These are phyloP conservation scores for Spergularia marina DNA, from an alignment of 148 eudicot species.

Conservation along the genomic window DNA sequence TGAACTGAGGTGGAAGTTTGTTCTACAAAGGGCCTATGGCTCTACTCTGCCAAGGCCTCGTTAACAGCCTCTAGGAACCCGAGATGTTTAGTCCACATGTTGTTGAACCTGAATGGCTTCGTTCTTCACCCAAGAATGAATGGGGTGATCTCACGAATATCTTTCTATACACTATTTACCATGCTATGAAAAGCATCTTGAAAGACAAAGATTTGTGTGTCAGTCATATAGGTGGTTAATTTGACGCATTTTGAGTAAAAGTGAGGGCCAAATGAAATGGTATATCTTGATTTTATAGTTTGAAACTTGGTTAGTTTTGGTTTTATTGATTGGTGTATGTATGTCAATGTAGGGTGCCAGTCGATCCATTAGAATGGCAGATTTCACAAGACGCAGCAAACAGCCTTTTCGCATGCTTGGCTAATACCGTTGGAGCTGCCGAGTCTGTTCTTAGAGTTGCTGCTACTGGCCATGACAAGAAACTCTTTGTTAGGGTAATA, in stretches of 20 bases:
- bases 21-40: too few species aligned
- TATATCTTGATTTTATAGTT: not conserved
- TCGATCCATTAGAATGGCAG: slow-evolving; percentile 98
- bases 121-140: too few species aligned
- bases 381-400: slow-evolving; percentile 86
- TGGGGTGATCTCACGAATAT: too few species aligned
- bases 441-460: slow-evolving; percentile 97
- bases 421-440: slow-evolving; percentile 94
- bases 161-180: too few species aligned
- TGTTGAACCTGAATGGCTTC: too few species aligned
- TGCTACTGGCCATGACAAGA: slow-evolving; percentile 94
- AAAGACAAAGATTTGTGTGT: not conserved
- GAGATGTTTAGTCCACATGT: too few species aligned
- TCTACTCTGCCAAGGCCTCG: too few species aligned
- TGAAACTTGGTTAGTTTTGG: not conserved
- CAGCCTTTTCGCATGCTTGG: slow-evolving; percentile 71
- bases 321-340: slow-evolving; percentile 1
- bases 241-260: not conserved
- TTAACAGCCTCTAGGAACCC: too few species aligned
- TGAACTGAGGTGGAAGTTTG: not conserved
- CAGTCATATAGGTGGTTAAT: not conserved
- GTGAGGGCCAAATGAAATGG: not conserved
- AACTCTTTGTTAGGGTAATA: slow-evolving; percentile 74
- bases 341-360: slow-evolving; percentile 59
- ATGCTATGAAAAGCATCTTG: too few species aligned